Conservation (phyloP, 441 rosid genomes). For the Hypseocharis bilobata region DNA sequence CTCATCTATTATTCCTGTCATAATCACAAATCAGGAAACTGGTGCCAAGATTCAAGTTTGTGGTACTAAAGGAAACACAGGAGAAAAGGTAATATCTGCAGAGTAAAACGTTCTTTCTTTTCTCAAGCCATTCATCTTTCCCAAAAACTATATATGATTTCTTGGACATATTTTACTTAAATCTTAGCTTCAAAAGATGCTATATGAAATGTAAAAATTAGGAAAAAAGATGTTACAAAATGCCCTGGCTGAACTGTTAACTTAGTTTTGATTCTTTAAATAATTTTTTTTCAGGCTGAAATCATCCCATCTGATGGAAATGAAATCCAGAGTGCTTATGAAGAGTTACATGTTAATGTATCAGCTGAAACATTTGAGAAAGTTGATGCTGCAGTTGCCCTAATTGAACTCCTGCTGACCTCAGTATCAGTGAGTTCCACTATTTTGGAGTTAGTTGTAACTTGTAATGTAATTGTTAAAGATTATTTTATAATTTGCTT, state of each 20-base stretch:
- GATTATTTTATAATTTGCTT: not conserved
- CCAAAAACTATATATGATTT: not conserved
- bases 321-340: slow-evolving; percentile 35
- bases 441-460: slow-evolving; percentile 1
- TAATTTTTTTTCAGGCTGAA: slow-evolving; percentile 45
- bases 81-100: slow-evolving; percentile 52
- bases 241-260: not conserved
- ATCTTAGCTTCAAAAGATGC: not conserved
- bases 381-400: slow-evolving; percentile 74
- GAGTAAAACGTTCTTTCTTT: slow-evolving; percentile 1
- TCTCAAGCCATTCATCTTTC: slow-evolving; percentile 2
- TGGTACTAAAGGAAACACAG: slow-evolving; percentile 44
- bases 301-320: slow-evolving; percentile 49
- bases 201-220: too few species aligned
- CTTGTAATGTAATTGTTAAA: slow-evolving; percentile 3
- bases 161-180: not conserved
- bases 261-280: not conserved
- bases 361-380: slow-evolving; percentile 76
- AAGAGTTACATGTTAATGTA: slow-evolving; percentile 58
- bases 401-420: slow-evolving; percentile 64
- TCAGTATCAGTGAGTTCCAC: slow-evolving; percentile 65
- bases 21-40: slow-evolving; percentile 49
- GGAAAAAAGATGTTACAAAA: not conserved
- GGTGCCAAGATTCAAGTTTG: slow-evolving; percentile 60
- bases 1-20: slow-evolving; percentile 5